Evolutionary conservation across 305 asterid species (phyloP).

Genomic region (Striga hermonthica): DNA sequence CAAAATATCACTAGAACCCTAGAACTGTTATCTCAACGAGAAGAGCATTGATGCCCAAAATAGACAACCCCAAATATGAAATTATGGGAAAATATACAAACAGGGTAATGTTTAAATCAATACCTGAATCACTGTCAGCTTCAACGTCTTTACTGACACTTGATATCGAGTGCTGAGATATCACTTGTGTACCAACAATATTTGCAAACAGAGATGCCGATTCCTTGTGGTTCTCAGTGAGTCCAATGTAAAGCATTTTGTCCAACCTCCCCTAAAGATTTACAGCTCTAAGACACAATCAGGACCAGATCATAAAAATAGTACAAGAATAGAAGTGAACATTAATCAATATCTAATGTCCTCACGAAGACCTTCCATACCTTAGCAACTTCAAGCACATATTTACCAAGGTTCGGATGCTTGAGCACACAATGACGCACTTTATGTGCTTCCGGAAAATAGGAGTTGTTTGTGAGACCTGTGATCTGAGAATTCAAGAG

Average conservation of each 20-base stretch:
- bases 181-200: constrained; percentile 90
- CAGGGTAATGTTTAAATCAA: constrained; percentile 17
- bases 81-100: not conserved
- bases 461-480: constrained; percentile 94
- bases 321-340: constrained; percentile 24
- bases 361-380: constrained; percentile 39
- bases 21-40: too few species aligned
- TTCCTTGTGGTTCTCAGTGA: constrained; percentile 90
- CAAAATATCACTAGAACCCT: too few species aligned
- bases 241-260: constrained; percentile 82
- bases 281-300: constrained; percentile 37
- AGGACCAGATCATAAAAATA: constrained; percentile 32
- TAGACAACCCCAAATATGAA: too few species aligned
- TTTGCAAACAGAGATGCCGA: constrained; percentile 89
- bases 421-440: constrained; percentile 82
- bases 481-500: constrained; percentile 54
- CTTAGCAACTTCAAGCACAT: constrained; percentile 95
- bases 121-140: constrained; percentile 47
- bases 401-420: constrained; percentile 66
- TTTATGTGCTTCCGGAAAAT: constrained; percentile 67
- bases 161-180: constrained; percentile 59
- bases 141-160: constrained; percentile 37
- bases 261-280: constrained; percentile 82
- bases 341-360: constrained; percentile 12
- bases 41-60: too few species aligned